Conservation (phyloP, 2,329 filamentous ascomycete species). For the Ciborinia camelliae region DNA sequence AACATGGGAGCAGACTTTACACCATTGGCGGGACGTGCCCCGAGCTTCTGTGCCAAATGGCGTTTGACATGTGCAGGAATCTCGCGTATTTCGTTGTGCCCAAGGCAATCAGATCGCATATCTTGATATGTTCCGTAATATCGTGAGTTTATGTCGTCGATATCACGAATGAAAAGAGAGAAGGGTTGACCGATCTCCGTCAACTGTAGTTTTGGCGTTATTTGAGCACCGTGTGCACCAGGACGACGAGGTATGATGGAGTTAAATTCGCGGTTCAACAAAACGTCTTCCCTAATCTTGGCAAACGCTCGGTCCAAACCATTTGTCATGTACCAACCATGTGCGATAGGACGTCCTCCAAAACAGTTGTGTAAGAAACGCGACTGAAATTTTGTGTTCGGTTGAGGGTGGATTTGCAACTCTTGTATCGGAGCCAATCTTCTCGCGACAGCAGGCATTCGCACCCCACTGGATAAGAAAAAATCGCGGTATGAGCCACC, state of each 20-base stretch:
- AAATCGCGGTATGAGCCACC: neutral
- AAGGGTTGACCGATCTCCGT: neutral
- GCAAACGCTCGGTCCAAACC: neutral
- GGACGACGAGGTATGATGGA: conserved; percentile 2
- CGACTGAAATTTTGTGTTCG: neutral
- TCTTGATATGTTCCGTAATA: conserved; percentile 16
- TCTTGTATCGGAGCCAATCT: neutral
- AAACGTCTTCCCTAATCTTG: neutral
- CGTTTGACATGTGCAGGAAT: conserved; percentile 5
- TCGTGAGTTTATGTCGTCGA: neutral
- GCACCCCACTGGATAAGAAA: conserved; percentile 1
- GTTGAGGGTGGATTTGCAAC: neutral
- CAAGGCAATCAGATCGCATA: neutral
- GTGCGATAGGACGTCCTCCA: neutral
- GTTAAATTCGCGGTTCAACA: neutral
- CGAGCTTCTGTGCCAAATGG: conserved; percentile 8
- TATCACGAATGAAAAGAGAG: conserved; percentile 9
- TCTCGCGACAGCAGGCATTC: neutral
- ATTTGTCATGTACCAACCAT: no score
- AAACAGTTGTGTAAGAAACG: neutral
- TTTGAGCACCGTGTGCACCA: conserved; percentile 2
- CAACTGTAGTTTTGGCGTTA: neutral
- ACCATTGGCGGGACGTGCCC: neutral
- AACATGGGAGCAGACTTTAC: no score
- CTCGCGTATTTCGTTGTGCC: conserved; percentile 3